Evolutionary conservation across 2,329 filamentous ascomycete genomes (phyloP), one percentile per base, ranked within the genome.

Genomic region (Diaporthe ilicicola): DNA sequence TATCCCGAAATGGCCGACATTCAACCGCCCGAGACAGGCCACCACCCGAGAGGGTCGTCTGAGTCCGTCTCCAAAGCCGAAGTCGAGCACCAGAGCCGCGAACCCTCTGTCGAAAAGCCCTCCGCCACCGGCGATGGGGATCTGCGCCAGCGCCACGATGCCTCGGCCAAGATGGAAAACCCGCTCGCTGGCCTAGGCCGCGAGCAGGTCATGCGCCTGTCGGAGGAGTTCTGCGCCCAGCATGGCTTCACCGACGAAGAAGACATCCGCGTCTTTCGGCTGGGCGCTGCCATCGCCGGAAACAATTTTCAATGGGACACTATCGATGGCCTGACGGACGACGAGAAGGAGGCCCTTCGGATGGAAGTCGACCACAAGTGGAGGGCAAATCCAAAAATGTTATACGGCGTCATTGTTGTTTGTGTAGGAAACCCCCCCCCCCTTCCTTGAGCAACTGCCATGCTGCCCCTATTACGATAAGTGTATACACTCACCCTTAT

Each of bases 321-420:
- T 22, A 78, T 90, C 53, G 78, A 84, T 15, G 87, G 85, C 8
- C 81, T 93, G 61, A 90, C 85, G 0, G 82, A 85, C 0, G 84
- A 87, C 13, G 92, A 94, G 77, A 84, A 84, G 50, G 80, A 84
- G 2, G 82, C 88, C 6, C 80, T 94, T 48, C 82, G 86, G 13
- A 84, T 86, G 22, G 92, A 94, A 77, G 85, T 87, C 50, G 87
- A 86, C 1, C 86, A 92, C 76, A 90, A 89, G 72, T 94, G 92
- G 92, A 72, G 64, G 67, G 87, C 86, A 7, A 92, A 94, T 75
- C 91, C 92, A 0, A 83, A 78, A 73, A 87, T 88, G 78, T 84
- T 93, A 61, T 93, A 92, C 78, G 84, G 90, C 65, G 85, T 93
- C 9, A 89, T 94, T 73, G 77, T 90, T 17, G 83, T 72, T n/a